Conservation (phyloP, 2,329 filamentous ascomycete genomes). For the Cladorrhinum sp. region DNA sequence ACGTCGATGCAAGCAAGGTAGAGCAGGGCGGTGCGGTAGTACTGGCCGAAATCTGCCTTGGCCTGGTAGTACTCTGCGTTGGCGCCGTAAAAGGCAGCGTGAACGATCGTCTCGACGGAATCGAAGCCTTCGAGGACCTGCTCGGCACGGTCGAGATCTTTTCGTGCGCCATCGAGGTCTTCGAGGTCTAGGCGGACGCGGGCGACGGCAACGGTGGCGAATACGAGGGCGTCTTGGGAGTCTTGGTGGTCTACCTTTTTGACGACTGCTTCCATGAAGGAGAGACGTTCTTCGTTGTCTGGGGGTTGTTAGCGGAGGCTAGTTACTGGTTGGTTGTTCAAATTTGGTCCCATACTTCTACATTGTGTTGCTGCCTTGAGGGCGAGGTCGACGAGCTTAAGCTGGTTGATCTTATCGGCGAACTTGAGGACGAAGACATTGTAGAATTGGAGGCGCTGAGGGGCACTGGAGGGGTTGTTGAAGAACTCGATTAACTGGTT, state of each 20-base stretch:
- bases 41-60: slow-evolving; percentile 89
- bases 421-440: slow-evolving; percentile 94
- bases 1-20: slow-evolving; percentile 96
- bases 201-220: slow-evolving; percentile 86
- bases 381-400: slow-evolving; percentile 91
- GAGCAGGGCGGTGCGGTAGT: slow-evolving; percentile 95
- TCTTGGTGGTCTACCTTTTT: slow-evolving; percentile 87
- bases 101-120: slow-evolving; percentile 90
- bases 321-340: neutral
- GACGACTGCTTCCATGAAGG: slow-evolving; percentile 78
- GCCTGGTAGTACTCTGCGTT: slow-evolving; percentile 94
- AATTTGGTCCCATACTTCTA: slow-evolving; percentile 52
- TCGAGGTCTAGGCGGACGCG: slow-evolving; percentile 78
- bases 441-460: slow-evolving; percentile 85
- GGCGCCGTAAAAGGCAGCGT: slow-evolving; percentile 93
- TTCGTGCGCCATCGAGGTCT: slow-evolving; percentile 77
- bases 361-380: slow-evolving; percentile 84
- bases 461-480: slow-evolving; percentile 72
- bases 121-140: slow-evolving; percentile 87
- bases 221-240: slow-evolving; percentile 94
- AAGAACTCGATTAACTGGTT: slow-evolving; percentile 87
- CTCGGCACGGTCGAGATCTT: slow-evolving; percentile 84
- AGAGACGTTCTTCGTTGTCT: slow-evolving; percentile 85
- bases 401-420: slow-evolving; percentile 97
- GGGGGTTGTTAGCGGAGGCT: neutral